Percentiles rank a stretch among this genome's conserved stretches.
phyloP scores from a whole-genome alignment of 345 rosid genomes.

The Bruguiera gymnorhiza region DNA sequence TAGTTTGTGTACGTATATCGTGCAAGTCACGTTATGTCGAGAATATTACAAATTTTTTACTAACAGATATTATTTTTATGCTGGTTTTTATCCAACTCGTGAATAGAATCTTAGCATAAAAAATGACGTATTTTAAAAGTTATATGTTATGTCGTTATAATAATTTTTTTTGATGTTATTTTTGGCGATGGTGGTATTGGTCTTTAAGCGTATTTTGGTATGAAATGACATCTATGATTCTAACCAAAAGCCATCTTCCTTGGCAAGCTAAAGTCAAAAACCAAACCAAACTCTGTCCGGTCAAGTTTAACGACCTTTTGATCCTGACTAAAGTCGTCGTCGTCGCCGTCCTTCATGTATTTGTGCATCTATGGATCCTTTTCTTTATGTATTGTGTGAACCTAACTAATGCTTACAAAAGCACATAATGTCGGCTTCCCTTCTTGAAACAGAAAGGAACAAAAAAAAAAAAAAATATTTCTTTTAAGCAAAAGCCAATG shows the following conservation, averaged over 20 bases:
- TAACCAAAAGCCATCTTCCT: not conserved
- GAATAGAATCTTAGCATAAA: no score
- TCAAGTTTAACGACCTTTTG: slow-evolving; percentile 17
- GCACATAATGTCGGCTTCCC: not conserved
- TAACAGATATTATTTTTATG: no score
- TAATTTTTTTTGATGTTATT: no score
- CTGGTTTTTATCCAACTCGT: no score
- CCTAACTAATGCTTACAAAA: not conserved
- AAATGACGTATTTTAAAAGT: no score
- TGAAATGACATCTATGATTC: slow-evolving; percentile 1
- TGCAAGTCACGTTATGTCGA: no score
- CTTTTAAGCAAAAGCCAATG: not conserved
- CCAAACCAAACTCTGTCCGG: slow-evolving; percentile 5
- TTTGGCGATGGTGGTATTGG: no score
- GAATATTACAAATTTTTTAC: no score
- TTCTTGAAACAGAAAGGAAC: not conserved
- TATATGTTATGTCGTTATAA: no score
- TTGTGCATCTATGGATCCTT: not conserved
- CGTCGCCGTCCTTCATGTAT: not conserved
- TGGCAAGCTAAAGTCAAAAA: not conserved
- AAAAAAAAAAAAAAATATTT: not conserved
- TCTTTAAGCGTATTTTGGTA: not conserved
- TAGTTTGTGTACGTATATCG: no score
- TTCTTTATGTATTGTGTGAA: not conserved
- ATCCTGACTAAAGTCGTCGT: slow-evolving; percentile 12